Percentiles rank a stretch among this genome's conserved stretches.
Conservation (phyloP, 192 early-diverging fungal species). For the Spinellus fusiger region DNA sequence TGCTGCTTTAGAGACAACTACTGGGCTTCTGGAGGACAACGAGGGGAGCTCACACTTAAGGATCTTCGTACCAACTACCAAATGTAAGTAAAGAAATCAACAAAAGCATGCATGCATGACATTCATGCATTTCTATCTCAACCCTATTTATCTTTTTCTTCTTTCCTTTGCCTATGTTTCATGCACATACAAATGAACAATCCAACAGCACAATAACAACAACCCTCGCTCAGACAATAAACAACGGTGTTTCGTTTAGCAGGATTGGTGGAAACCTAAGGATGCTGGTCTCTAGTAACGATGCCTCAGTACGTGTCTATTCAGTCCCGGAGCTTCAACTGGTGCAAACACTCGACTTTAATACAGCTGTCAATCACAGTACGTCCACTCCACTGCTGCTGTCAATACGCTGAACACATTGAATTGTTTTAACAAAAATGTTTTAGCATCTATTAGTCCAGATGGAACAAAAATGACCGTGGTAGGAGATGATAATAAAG, state of each 20-base stretch:
- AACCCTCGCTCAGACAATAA: slow-evolving; percentile 69
- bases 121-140: too few species aligned
- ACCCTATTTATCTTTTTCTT: neutral
- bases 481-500: slow-evolving; percentile 84
- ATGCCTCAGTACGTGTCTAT: slow-evolving; percentile 87
- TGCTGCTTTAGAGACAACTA: slow-evolving; percentile 67
- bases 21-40: slow-evolving; percentile 88
- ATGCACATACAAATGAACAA: neutral
- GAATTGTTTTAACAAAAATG: slow-evolving; percentile 6
- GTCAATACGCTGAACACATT: neutral
- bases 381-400: slow-evolving; percentile 3
- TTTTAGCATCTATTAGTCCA: slow-evolving; percentile 75
- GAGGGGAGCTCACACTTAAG: slow-evolving; percentile 74
- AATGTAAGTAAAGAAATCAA: slow-evolving; percentile 4
- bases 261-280: slow-evolving; percentile 52
- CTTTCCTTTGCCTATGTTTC: neutral
- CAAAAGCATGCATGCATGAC: neutral
- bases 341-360: slow-evolving; percentile 72
- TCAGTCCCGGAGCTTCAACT: slow-evolving; percentile 73
- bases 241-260: slow-evolving; percentile 78
- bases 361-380: slow-evolving; percentile 86
- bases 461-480: slow-evolving; percentile 89
- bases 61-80: slow-evolving; percentile 58
- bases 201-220: slow-evolving; percentile 38
- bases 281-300: slow-evolving; percentile 90